Evolutionary conservation across 177 flowering plant genomes (phyloP).

Genomic region (Telopea speciosissima): DNA sequence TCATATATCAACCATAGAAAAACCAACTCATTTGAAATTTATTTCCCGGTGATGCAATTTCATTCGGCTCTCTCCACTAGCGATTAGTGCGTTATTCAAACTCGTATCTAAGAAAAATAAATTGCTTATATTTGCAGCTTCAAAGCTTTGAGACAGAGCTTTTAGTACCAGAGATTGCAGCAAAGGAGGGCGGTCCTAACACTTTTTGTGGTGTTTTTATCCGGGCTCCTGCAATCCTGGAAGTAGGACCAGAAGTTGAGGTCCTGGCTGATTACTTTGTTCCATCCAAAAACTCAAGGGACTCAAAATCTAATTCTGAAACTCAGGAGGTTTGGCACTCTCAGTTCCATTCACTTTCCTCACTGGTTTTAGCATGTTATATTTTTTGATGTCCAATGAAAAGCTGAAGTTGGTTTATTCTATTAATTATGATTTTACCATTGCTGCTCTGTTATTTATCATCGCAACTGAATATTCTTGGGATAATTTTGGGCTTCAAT

Average conservation of each 20-base stretch:
- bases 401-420: not conserved
- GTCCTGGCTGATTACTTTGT: constrained; percentile 68
- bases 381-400: not conserved
- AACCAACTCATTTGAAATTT: not conserved
- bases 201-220: constrained; percentile 85
- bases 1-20: not conserved
- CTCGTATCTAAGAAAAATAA: not conserved
- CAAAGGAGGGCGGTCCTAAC: constrained; percentile 80
- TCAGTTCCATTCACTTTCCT: not conserved
- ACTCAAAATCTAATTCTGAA: constrained; percentile 26
- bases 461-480: too few species aligned
- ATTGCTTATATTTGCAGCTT: constrained; percentile 38
- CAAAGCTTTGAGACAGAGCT: constrained; percentile 92
- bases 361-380: not conserved
- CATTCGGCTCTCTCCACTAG: not conserved
- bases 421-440: too few species aligned
- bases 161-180: constrained; percentile 53
- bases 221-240: constrained; percentile 91
- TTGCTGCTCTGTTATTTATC: not conserved
- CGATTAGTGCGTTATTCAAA: not conserved
- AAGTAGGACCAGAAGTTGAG: constrained; percentile 79
- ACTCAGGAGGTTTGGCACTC: constrained; percentile 39
- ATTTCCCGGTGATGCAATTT: too few species aligned
- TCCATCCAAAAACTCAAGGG: constrained; percentile 27
- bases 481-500: not conserved